A percentile compares a stretch with the other conserved stretches of the same genome.
Evolutionary conservation across 345 rosid species (phyloP).

Genomic region (Eucalyptus grandis): DNA sequence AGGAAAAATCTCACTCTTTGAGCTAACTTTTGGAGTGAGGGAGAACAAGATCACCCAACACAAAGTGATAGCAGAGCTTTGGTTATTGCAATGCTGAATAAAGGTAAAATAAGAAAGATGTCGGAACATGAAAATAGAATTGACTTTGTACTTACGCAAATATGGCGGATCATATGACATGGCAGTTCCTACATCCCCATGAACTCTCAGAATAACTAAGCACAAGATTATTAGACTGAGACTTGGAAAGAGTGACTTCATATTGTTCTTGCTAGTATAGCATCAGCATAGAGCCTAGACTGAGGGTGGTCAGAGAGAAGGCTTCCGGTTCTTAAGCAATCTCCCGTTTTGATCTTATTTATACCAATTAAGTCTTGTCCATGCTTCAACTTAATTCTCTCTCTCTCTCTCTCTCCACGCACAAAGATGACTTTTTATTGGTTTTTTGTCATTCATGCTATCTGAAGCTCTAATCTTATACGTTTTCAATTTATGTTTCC

Average conservation of each 20-base stretch:
- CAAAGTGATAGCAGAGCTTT: too few relatives aligned
- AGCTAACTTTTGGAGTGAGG: too few relatives aligned
- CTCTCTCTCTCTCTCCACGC: neutral
- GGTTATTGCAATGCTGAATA: neutral
- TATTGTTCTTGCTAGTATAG: neutral
- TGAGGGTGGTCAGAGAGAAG: neutral
- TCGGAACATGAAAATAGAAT: too few relatives aligned
- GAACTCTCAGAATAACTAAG: neutral
- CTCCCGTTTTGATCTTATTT: neutral
- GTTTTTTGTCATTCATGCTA: too few relatives aligned
- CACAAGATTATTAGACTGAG: neutral
- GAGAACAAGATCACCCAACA: too few relatives aligned
- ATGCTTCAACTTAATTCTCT: neutral
- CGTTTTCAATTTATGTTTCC: neutral
- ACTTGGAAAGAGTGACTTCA: neutral
- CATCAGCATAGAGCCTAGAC: neutral
- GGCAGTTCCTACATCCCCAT: constrained; percentile 13
- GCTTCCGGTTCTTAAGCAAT: neutral
- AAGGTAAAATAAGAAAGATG: neutral
- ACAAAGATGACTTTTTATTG: neutral
- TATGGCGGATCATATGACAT: constrained; percentile 11
- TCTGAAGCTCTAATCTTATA: neutral
- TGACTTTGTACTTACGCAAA: neutral
- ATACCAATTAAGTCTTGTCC: neutral
- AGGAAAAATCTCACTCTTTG: too few relatives aligned